Evolutionary conservation across 2,329 filamentous ascomycete species (phyloP).

Genomic region (Arthrobotrys conoides): DNA sequence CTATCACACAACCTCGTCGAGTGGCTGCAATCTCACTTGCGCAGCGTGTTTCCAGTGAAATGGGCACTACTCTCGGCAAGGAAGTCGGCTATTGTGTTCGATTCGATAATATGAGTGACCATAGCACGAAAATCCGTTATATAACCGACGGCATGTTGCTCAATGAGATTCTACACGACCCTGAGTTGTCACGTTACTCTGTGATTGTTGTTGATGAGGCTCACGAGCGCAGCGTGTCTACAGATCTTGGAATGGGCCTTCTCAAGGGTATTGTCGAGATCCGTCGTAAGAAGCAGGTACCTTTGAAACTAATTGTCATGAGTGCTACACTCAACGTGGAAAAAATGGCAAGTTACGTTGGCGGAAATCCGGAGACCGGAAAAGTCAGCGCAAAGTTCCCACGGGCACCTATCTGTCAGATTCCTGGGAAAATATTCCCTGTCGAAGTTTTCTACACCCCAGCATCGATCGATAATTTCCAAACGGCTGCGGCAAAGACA

Average conservation of each 20-base stretch:
- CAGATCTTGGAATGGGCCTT: constrained; percentile 91
- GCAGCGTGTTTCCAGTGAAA: constrained; percentile 86
- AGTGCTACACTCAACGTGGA: constrained; percentile 95
- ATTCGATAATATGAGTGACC: constrained; percentile 83
- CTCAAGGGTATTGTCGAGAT: constrained; percentile 79
- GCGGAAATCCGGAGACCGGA: constrained; percentile 59
- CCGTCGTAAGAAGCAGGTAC: constrained; percentile 67
- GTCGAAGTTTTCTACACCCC: constrained; percentile 83
- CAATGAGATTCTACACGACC: constrained; percentile 91
- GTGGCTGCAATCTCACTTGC: constrained; percentile 94
- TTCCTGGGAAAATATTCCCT: constrained; percentile 88
- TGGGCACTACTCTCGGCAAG: constrained; percentile 74
- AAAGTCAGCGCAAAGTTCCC: constrained; percentile 31
- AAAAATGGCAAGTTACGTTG: constrained; percentile 82
- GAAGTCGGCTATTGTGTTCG: constrained; percentile 89
- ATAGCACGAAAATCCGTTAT: constrained; percentile 89
- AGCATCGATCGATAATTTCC: constrained; percentile 82
- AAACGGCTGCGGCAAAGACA: constrained; percentile 83
- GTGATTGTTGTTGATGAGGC: constrained; percentile 95
- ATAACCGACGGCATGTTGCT: constrained; percentile 96
- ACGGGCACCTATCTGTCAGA: constrained; percentile 71
- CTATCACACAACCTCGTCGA: constrained; percentile 92
- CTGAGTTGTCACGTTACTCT: constrained; percentile 85
- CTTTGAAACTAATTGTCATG: constrained; percentile 94
- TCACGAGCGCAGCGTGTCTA: constrained; percentile 94